These are phyloP conservation scores for Fusarium pilosicola DNA, from an alignment of 2,329 filamentous ascomycete genomes.

Conservation along the genomic window DNA sequence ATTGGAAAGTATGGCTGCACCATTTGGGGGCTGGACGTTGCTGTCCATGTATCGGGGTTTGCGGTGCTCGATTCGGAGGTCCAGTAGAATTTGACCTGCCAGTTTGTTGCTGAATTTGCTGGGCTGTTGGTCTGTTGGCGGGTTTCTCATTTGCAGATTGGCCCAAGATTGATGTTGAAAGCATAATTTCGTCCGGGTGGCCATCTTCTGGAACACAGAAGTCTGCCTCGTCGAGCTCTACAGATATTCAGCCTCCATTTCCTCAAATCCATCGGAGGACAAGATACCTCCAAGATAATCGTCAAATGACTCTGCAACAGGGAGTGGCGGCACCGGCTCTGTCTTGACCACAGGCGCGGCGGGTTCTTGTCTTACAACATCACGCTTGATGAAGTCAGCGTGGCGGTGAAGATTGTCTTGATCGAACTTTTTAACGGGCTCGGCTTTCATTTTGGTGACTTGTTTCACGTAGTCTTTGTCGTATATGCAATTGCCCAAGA, in stretches of 20 bases:
- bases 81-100: constrained; percentile 33
- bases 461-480: constrained; percentile 93
- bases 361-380: constrained; percentile 49
- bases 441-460: constrained; percentile 88
- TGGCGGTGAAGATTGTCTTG: constrained; percentile 85
- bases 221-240: constrained; percentile 80
- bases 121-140: constrained; percentile 28
- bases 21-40: constrained; percentile 38
- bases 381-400: constrained; percentile 75
- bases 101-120: constrained; percentile 39
- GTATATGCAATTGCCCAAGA: constrained; percentile 98
- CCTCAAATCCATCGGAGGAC: constrained; percentile 50
- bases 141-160: constrained; percentile 35
- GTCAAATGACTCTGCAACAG: constrained; percentile 58
- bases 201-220: constrained; percentile 75
- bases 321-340: constrained; percentile 38
- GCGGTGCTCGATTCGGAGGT: constrained; percentile 40
- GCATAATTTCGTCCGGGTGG: constrained; percentile 79
- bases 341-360: constrained; percentile 39
- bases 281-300: constrained; percentile 61
- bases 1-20: constrained; percentile 36
- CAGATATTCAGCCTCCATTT: constrained; percentile 51
- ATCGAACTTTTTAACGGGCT: constrained; percentile 77
- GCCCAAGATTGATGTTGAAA: constrained; percentile 52
- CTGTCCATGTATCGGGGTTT: constrained; percentile 48